Conservation (phyloP, 345 rosid genomes). For the Brassica rapa region DNA sequence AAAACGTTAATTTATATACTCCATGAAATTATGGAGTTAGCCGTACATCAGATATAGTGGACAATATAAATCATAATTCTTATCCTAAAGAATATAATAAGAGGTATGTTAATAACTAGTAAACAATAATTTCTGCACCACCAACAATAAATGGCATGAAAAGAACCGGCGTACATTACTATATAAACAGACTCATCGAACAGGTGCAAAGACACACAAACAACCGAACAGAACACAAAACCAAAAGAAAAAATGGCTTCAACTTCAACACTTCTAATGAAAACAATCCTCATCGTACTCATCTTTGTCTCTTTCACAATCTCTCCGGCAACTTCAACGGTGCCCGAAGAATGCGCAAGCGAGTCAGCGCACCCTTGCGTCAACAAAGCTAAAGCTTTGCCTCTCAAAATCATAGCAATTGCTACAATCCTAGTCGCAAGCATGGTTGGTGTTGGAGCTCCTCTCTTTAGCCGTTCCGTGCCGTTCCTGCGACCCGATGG, state of each 20-base stretch:
- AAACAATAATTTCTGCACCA: not conserved
- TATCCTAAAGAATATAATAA: not conserved
- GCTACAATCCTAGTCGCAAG: slow-evolving; percentile 54
- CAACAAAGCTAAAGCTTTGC: slow-evolving; percentile 53
- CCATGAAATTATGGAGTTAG: not conserved
- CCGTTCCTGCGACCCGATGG: slow-evolving; percentile 64
- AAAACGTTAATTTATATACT: not conserved
- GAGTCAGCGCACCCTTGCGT: slow-evolving; percentile 44
- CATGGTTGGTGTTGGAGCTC: slow-evolving; percentile 63
- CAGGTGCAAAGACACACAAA: slow-evolving; percentile 15
- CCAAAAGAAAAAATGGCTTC: slow-evolving; percentile 30
- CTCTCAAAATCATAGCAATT: slow-evolving; percentile 66
- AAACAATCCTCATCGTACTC: slow-evolving; percentile 37
- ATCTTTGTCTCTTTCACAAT: slow-evolving; percentile 34
- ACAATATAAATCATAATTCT: not conserved
- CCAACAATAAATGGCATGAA: slow-evolving; percentile 33
- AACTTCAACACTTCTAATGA: slow-evolving; percentile 11
- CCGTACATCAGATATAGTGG: not conserved
- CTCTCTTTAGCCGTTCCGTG: slow-evolving; percentile 56
- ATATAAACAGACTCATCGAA: slow-evolving; percentile 33
- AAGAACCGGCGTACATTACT: slow-evolving; percentile 38
- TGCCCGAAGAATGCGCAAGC: slow-evolving; percentile 34
- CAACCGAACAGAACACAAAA: slow-evolving; percentile 18
- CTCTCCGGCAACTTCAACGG: slow-evolving; percentile 39
- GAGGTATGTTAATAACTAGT: not conserved